Conservation (phyloP, 352 stramenopile genomes). For the Phytophthora pinifolia region DNA sequence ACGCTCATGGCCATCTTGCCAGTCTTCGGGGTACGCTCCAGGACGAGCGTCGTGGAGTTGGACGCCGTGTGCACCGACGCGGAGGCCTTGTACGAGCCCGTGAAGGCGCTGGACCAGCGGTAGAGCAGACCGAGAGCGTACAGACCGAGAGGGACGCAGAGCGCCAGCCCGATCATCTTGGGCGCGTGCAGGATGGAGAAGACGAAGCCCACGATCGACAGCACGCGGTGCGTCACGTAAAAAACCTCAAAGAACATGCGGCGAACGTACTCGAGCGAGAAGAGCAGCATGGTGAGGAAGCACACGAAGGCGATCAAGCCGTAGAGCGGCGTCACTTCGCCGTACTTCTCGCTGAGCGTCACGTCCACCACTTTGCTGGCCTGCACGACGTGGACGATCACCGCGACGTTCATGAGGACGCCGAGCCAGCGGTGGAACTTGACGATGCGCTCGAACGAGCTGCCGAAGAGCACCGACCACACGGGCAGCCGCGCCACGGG, state of each 20-base stretch:
- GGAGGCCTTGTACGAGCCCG: slow-evolving; percentile 44
- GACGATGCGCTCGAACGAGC: slow-evolving; percentile 78
- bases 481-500: slow-evolving; percentile 59
- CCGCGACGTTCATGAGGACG: slow-evolving; percentile 49
- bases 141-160: slow-evolving; percentile 61
- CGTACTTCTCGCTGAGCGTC: slow-evolving; percentile 47
- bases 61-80: slow-evolving; percentile 40
- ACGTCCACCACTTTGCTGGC: slow-evolving; percentile 43
- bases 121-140: slow-evolving; percentile 59
- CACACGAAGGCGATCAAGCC: slow-evolving; percentile 65
- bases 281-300: slow-evolving; percentile 53
- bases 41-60: slow-evolving; percentile 53
- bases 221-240: slow-evolving; percentile 72
- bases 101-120: slow-evolving; percentile 54
- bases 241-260: slow-evolving; percentile 76
- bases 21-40: slow-evolving; percentile 56
- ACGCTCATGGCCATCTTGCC: slow-evolving; percentile 58
- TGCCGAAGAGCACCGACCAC: slow-evolving; percentile 73
- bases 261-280: slow-evolving; percentile 64
- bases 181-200: slow-evolving; percentile 71
- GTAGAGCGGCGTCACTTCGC: slow-evolving; percentile 54
- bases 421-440: slow-evolving; percentile 88
- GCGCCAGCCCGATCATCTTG: slow-evolving; percentile 53
- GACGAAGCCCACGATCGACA: slow-evolving; percentile 73
- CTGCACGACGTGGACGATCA: slow-evolving; percentile 63